Evolutionary conservation across 768 basidiomycete species (phyloP).

Genomic region (Suillus discolor): DNA sequence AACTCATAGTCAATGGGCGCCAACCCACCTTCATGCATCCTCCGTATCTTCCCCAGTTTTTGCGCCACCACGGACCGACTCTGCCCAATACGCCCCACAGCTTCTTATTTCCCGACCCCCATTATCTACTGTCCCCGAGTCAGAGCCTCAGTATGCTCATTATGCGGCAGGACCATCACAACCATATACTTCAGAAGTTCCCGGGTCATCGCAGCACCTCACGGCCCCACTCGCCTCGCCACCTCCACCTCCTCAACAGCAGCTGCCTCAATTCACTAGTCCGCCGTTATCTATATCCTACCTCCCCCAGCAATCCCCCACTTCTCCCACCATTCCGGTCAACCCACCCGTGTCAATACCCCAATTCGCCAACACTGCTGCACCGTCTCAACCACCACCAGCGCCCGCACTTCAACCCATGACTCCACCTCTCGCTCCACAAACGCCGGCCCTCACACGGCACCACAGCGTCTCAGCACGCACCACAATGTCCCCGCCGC

Average conservation of each 20-base stretch:
- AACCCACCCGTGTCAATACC: constrained; percentile 26
- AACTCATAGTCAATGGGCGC: constrained; percentile 34
- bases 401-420: constrained; percentile 11
- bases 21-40: constrained; percentile 23
- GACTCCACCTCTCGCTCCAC: constrained; percentile 14
- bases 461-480: constrained; percentile 21
- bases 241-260: constrained; percentile 16
- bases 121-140: constrained; percentile 29
- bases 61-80: constrained; percentile 23
- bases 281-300: constrained; percentile 13
- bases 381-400: constrained; percentile 1
- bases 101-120: constrained; percentile 25
- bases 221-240: constrained; percentile 19
- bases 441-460: constrained; percentile 21
- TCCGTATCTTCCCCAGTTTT: constrained; percentile 18
- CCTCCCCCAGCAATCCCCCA: constrained; percentile 18
- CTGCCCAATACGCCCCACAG: constrained; percentile 21
- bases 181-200: constrained; percentile 7
- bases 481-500: constrained; percentile 4
- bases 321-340: constrained; percentile 17
- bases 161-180: constrained; percentile 11
- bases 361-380: constrained; percentile 14
- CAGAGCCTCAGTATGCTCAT: constrained; percentile 30
- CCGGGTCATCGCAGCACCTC: constrained; percentile 9
- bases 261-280: constrained; percentile 12